phyloP scores from a whole-genome alignment of 2,329 filamentous ascomycete species.

The Colletotrichum neosansevieriae region DNA sequence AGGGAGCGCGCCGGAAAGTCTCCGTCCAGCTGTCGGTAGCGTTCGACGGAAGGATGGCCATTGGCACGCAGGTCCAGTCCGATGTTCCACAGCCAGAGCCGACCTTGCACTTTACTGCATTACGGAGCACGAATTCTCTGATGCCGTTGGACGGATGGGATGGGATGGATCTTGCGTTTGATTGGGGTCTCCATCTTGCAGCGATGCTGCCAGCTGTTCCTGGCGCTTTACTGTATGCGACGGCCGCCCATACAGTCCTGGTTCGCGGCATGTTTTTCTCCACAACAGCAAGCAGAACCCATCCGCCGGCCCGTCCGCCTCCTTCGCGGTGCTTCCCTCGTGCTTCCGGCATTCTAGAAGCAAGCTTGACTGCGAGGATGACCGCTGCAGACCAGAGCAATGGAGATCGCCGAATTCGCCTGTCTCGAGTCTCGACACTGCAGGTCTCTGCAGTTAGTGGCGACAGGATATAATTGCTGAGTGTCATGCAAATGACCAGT shows the following conservation, averaged over 20 bases:
- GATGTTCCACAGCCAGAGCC: constrained; percentile 13
- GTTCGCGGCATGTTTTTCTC: constrained; percentile 13
- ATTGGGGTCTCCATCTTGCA: constrained; percentile 36
- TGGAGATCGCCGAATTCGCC: constrained; percentile 21
- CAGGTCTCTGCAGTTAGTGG: neutral
- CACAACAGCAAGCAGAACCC: constrained; percentile 12
- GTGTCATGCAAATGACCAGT: constrained; percentile 32
- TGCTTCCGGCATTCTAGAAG: constrained; percentile 36
- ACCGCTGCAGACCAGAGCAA: constrained; percentile 25
- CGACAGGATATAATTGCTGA: constrained; percentile 4
- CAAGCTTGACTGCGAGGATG: constrained; percentile 22
- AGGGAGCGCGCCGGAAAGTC: constrained; percentile 28
- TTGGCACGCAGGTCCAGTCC: constrained; percentile 24
- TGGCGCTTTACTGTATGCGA: constrained; percentile 9
- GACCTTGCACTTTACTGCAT: constrained; percentile 24
- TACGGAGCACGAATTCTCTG: constrained; percentile 24
- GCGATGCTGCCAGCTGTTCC: constrained; percentile 20
- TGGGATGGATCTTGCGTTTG: constrained; percentile 27
- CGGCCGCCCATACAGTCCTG: constrained; percentile 2
- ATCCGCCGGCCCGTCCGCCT: constrained; percentile 15
- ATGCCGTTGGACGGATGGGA: constrained; percentile 13
- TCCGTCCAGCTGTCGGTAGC: constrained; percentile 34
- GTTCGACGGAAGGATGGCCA: constrained; percentile 25
- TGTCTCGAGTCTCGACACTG: constrained; percentile 14
- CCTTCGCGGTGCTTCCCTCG: constrained; percentile 13